These are phyloP conservation scores for Alternaria sp. DNA, from an alignment of 2,329 filamentous ascomycete species.

Conservation along the genomic window DNA sequence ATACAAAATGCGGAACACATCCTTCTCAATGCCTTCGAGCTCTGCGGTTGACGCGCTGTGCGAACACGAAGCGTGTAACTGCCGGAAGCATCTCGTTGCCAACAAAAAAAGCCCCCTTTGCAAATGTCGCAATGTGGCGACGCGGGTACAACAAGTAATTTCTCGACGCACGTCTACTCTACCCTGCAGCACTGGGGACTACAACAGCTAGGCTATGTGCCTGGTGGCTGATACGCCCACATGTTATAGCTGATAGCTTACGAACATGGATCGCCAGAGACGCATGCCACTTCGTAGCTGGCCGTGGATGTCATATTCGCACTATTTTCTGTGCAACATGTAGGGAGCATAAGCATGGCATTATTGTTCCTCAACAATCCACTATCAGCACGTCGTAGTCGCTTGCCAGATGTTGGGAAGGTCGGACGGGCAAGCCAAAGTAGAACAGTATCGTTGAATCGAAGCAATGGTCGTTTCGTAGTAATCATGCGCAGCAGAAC, in stretches of 20 bases:
- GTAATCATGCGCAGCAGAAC: conserved; percentile 9
- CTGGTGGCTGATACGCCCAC: conserved; percentile 11
- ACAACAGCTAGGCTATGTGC: background rate
- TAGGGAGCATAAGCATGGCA: background rate
- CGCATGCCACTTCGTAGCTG: conserved; percentile 13
- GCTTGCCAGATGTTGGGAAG: conserved; percentile 2
- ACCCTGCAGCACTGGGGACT: background rate
- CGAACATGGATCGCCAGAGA: conserved; percentile 1
- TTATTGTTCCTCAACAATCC: conserved; percentile 3
- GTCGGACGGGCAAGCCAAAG: conserved; percentile 2
- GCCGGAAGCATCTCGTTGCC: background rate
- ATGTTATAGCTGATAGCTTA: background rate
- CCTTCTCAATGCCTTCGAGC: background rate
- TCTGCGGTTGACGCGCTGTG: background rate
- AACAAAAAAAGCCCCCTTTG: background rate
- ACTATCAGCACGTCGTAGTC: conserved; percentile 6
- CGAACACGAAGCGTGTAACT: background rate
- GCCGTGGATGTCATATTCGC: background rate
- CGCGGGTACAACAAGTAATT: background rate
- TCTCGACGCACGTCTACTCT: background rate
- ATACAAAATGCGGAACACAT: background rate
- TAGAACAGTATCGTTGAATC: conserved; percentile 5
- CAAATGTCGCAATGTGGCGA: background rate
- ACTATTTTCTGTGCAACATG: background rate
- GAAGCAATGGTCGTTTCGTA: conserved; percentile 11